Conservation (phyloP, 2,329 filamentous ascomycete species). For the Lecanosticta acicola region DNA sequence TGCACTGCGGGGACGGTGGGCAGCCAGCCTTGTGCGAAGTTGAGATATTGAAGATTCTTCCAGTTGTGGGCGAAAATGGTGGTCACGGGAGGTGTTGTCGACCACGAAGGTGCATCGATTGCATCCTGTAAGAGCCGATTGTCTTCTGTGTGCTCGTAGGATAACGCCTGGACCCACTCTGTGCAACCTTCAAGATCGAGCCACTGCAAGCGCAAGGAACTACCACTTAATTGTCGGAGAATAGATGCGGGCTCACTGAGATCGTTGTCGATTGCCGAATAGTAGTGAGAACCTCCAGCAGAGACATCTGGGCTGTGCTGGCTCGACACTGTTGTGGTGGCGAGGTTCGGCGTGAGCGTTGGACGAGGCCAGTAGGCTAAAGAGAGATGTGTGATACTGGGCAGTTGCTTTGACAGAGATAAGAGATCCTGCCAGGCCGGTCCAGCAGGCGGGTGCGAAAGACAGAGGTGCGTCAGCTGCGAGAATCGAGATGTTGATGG, state of each 20-base stretch:
- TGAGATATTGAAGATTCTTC: conserved; percentile 41
- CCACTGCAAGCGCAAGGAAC: conserved; percentile 56
- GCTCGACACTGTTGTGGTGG: conserved; percentile 40
- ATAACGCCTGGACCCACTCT: conserved; percentile 50
- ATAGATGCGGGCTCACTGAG: conserved; percentile 53
- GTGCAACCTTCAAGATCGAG: conserved; percentile 57
- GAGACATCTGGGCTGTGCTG: conserved; percentile 39
- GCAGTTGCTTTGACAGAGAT: conserved; percentile 46
- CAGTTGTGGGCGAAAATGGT: conserved; percentile 39
- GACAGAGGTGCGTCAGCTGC: conserved; percentile 53
- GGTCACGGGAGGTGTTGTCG: conserved; percentile 21
- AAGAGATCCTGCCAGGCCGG: conserved; percentile 54
- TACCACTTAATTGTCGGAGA: conserved; percentile 50
- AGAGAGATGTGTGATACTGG: conserved; percentile 57
- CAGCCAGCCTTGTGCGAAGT: conserved; percentile 42
- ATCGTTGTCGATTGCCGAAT: conserved; percentile 50
- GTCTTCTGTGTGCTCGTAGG: conserved; percentile 4
- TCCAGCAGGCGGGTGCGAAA: conserved; percentile 47
- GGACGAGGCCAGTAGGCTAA: conserved; percentile 58
- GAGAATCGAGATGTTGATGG: conserved; percentile 40
- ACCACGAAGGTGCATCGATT: conserved; percentile 3
- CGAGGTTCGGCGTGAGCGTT: conserved; percentile 51
- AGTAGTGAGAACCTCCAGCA: conserved; percentile 49
- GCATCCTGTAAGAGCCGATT: conserved; percentile 1
- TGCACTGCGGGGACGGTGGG: conserved; percentile 24